Percentiles rank a stretch among this genome's conserved stretches.
Conservation (phyloP, 495 filamentous ascomycete genomes). For the Aspergillus homomorphus region DNA sequence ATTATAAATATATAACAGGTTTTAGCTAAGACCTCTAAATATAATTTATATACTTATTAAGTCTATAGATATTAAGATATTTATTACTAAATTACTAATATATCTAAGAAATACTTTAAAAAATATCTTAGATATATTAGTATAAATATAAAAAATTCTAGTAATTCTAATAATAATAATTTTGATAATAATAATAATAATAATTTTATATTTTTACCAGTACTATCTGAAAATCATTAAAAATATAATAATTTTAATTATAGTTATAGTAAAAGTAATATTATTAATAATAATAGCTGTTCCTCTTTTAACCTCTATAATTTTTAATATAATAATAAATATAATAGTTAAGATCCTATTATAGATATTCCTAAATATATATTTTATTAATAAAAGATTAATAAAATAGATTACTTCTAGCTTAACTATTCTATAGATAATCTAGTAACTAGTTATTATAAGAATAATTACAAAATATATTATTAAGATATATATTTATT, state of each 20-base stretch:
- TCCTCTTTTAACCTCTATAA: background rate
- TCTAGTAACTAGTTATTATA: background rate
- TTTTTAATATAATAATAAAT: constrained; percentile 7
- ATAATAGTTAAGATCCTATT: background rate
- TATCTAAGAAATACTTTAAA: no score
- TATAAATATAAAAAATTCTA: no score
- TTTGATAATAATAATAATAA: no score
- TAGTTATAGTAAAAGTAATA: background rate
- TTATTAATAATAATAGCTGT: background rate
- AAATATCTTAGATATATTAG: no score
- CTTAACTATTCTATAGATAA: background rate
- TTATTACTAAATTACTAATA: no score
- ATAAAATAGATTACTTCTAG: background rate
- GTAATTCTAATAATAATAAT: no score
- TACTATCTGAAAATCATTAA: background rate
- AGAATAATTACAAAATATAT: background rate
- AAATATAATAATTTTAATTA: background rate
- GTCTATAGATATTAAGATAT: no score
- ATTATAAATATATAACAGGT: no score
- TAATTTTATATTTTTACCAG: no score
- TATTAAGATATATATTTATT: background rate
- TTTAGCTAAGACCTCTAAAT: no score
- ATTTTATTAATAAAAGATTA: no score
- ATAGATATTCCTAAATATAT: background rate
- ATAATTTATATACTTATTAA: no score